Evolutionary conservation across 2,329 filamentous ascomycete genomes (phyloP).

Genomic region (Phyllosticta citriasiana): DNA sequence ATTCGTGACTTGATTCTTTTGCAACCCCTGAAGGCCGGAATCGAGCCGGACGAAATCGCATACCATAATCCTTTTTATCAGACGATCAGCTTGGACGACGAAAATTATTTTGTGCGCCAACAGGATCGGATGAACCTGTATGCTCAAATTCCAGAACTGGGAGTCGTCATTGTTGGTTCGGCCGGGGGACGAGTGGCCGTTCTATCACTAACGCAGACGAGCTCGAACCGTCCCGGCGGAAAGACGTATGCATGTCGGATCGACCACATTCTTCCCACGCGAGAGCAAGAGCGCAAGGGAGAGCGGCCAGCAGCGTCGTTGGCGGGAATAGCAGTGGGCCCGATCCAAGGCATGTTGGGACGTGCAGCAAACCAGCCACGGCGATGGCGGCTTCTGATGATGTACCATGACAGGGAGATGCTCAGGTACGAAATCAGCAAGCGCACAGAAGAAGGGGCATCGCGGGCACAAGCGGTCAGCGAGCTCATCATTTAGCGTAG

Average conservation of each 20-base stretch:
- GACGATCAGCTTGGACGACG: neutral
- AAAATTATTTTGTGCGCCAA: slow-evolving; percentile 2
- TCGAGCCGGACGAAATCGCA: neutral
- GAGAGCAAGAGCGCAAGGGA: slow-evolving; percentile 40
- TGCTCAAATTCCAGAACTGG: slow-evolving; percentile 57
- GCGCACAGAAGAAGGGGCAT: neutral
- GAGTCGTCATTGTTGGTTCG: slow-evolving; percentile 57
- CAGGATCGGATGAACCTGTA: slow-evolving; percentile 52
- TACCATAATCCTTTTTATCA: slow-evolving; percentile 12
- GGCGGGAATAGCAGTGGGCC: slow-evolving; percentile 58
- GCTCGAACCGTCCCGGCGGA: neutral
- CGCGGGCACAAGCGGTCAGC: neutral
- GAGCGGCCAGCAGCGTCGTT: slow-evolving; percentile 41
- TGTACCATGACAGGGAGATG: slow-evolving; percentile 61
- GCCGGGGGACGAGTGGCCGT: slow-evolving; percentile 57
- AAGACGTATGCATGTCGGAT: slow-evolving; percentile 40
- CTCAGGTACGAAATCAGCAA: slow-evolving; percentile 57
- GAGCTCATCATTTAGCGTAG: slow-evolving; percentile 1
- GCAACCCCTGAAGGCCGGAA: slow-evolving; percentile 21
- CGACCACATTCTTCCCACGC: slow-evolving; percentile 47
- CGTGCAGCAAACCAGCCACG: slow-evolving; percentile 17
- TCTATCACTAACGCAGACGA: slow-evolving; percentile 43
- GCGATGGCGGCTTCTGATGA: slow-evolving; percentile 59
- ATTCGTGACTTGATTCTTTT: slow-evolving; percentile 35
- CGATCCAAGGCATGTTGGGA: slow-evolving; percentile 42